Base-by-base conservation (phyloP, 768 basidiomycete species). In the Lentinula sp. region DNA sequence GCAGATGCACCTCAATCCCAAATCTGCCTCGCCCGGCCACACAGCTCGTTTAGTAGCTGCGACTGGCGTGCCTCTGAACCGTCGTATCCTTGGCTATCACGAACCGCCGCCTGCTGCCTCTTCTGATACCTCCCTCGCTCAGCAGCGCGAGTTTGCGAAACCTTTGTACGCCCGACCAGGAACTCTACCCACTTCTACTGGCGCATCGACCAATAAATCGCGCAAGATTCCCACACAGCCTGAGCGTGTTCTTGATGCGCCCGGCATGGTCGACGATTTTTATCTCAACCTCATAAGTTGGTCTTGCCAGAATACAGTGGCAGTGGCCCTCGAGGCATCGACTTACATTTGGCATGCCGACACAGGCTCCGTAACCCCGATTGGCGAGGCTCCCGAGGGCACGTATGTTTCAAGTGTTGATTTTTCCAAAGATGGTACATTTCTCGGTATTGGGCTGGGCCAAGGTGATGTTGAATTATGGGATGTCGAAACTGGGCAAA, bases 261-360 rank as follows among this genome's bases (percentile, higher is more conserved):
- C 95, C 1, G 93, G 93, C 5, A 87, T 91, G 80, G 81, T 87
- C 9, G 94, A 98, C 65, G 97, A 99, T 72, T 99, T 96, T 72
- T 99, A 99, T 70, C 85, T 99, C 69, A 99, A 98, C 71, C 79
- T 99, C 57, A 72, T 98, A 56, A 83, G 88, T 16, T 99, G 97
- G 97, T 90, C 89, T 39, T 82, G 81, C 45, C 83, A 84, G 65
- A 98, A 98, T 71, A 76, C 87, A 31, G 85, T 99, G 10, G 95
- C 91, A 2, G 95, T 99, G 59, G 96, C 91, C 0, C 83, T 99
- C 10, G 91, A 87, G 49, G 86, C 89, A 46, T 81, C 82, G 52
- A 94, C 91, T 1, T 99, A 96, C 74, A 85, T 97, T 60, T 99
- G 96, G 96, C 88, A 84, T 64, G 96, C 95, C 1, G 92, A 95